Evolutionary conservation across 495 filamentous ascomycete species (phyloP).

Genomic region (Talaromyces nanjingensis): DNA sequence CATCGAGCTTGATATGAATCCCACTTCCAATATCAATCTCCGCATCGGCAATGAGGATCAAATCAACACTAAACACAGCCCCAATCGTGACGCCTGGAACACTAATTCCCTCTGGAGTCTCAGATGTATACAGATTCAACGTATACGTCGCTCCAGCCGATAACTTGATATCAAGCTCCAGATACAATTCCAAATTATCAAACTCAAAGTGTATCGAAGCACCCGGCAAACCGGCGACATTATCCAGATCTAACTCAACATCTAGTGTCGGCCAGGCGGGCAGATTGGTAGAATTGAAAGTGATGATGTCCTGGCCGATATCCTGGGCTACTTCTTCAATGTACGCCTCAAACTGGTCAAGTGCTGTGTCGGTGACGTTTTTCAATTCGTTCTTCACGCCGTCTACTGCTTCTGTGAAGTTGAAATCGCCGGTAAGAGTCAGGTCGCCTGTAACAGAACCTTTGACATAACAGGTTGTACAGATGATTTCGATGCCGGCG

Average conservation of each 20-base stretch:
- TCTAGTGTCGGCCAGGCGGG: constrained; percentile 20
- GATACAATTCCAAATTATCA: constrained; percentile 45
- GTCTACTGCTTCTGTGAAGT: constrained; percentile 26
- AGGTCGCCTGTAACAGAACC: constrained; percentile 35
- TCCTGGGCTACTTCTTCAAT: constrained; percentile 14
- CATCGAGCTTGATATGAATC: constrained; percentile 45
- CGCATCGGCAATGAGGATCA: constrained; percentile 38
- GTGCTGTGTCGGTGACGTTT: constrained; percentile 21
- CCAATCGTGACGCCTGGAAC: constrained; percentile 33
- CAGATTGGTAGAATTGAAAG: constrained; percentile 4
- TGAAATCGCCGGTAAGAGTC: constrained; percentile 30
- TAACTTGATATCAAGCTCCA: constrained; percentile 39
- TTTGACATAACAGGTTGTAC: constrained; percentile 45
- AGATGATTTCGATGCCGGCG: constrained; percentile 32
- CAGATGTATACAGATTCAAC: constrained; percentile 39
- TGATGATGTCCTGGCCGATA: constrained; percentile 6
- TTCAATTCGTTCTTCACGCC: constrained; percentile 25
- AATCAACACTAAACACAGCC: constrained; percentile 35
- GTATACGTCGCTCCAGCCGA: constrained; percentile 36
- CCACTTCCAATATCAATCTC: constrained; percentile 44
- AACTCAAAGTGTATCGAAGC: constrained; percentile 38
- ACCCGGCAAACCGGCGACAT: constrained; percentile 35
- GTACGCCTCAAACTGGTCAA: constrained; percentile 7
- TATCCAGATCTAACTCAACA: constrained; percentile 22
- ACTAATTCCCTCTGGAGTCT: constrained; percentile 33